Conservation (phyloP, 2,329 filamentous ascomycete species). For the Dendryphion nanum region DNA sequence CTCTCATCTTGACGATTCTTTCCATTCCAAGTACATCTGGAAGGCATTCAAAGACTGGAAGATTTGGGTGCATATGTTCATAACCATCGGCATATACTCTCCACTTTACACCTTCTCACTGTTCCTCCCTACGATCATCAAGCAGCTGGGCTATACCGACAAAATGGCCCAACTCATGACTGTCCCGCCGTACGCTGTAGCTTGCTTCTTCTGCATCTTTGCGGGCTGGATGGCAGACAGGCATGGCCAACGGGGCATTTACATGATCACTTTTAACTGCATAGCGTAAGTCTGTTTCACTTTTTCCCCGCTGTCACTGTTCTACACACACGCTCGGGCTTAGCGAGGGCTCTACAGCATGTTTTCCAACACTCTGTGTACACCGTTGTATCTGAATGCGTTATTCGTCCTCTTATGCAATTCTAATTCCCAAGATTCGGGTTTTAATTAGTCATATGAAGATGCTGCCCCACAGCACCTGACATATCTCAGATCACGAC, state of each 20-base stretch:
- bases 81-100: conserved; percentile 29
- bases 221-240: conserved; percentile 15
- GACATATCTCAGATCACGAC: no score
- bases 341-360: not conserved
- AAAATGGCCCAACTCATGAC: conserved; percentile 63
- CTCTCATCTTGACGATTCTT: conserved; percentile 21
- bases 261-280: conserved; percentile 16
- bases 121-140: conserved; percentile 59
- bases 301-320: not conserved
- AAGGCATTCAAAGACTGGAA: conserved; percentile 34
- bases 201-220: conserved; percentile 17
- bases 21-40: conserved; percentile 23
- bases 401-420: no score
- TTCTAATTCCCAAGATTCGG: no score
- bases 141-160: conserved; percentile 57
- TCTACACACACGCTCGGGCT: not conserved
- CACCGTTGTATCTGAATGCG: no score
- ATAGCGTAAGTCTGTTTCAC: conserved; percentile 11
- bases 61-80: conserved; percentile 35
- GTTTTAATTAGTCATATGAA: no score
- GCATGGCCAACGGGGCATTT: conserved; percentile 16
- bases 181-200: conserved; percentile 60
- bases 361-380: no score
- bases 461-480: no score
- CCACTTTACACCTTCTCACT: conserved; percentile 42